phyloP scores from a whole-genome alignment of 164 flowering plant species.

The Dillenia turbinata region DNA sequence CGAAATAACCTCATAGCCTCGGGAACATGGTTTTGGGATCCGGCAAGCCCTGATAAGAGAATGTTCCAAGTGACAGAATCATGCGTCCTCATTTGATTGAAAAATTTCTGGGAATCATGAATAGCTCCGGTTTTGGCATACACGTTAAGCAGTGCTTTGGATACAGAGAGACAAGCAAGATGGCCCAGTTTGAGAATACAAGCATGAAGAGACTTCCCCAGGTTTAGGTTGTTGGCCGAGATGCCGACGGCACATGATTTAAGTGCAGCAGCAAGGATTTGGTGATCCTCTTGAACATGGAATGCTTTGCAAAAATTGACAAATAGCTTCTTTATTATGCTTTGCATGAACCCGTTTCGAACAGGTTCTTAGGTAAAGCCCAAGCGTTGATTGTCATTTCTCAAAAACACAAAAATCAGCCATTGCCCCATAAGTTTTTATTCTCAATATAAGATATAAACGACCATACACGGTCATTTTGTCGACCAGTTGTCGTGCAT shows the following conservation, averaged over 20 bases:
- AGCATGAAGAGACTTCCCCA: constrained; percentile 61
- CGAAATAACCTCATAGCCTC: constrained; percentile 41
- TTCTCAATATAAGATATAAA: no score
- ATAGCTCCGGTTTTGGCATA: constrained; percentile 64
- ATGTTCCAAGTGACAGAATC: constrained; percentile 81
- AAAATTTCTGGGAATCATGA: constrained; percentile 41
- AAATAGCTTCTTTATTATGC: no score
- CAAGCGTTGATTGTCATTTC: no score
- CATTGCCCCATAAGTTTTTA: no score
- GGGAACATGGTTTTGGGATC: constrained; percentile 21
- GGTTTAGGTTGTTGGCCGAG: constrained; percentile 13
- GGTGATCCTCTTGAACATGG: constrained; percentile 13
- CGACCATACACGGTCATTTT: no score
- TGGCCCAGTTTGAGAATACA: constrained; percentile 48
- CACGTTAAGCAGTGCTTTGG: constrained; percentile 70
- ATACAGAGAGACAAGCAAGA: constrained; percentile 28
- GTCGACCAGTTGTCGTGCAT: no score
- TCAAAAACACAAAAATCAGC: no score
- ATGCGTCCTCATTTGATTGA: constrained; percentile 24
- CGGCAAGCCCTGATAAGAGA: constrained; percentile 53
- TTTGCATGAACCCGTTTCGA: no score
- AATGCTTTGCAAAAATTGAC: not conserved
- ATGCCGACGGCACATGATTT: constrained; percentile 52
- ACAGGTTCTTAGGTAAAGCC: no score
- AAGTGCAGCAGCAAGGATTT: constrained; percentile 40